A percentile compares a stretch with the other conserved stretches of the same genome.
Conservation (phyloP, 2,329 filamentous ascomycete genomes). For the Colletotrichum acutatum region DNA sequence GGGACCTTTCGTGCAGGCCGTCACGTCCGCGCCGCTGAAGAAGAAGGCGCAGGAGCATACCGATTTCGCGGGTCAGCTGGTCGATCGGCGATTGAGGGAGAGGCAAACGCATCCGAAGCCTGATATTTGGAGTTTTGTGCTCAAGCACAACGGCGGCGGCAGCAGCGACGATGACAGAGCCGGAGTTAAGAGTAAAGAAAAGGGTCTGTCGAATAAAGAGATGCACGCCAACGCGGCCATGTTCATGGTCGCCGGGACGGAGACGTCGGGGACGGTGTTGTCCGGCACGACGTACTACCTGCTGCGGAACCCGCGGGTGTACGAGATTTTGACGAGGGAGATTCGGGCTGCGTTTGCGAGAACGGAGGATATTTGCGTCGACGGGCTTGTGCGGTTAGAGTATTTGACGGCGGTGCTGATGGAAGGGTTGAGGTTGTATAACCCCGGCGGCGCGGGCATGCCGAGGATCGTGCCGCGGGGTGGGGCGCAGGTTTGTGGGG, state of each 20-base stretch:
- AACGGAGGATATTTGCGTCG: constrained; percentile 52
- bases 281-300: constrained; percentile 54
- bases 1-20: constrained; percentile 16
- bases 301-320: constrained; percentile 41
- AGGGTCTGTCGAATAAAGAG: background rate
- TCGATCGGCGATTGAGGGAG: constrained; percentile 16
- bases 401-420: constrained; percentile 55
- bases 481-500: constrained; percentile 46
- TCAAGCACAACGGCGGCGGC: background rate
- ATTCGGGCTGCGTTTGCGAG: constrained; percentile 49
- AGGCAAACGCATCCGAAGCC: constrained; percentile 17
- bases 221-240: constrained; percentile 36
- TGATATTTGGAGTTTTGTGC: constrained; percentile 32
- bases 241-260: constrained; percentile 52
- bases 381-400: constrained; percentile 40
- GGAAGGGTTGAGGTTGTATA: constrained; percentile 50
- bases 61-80: constrained; percentile 17
- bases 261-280: constrained; percentile 58
- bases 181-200: background rate
- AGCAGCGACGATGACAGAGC: no score
- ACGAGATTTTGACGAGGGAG: constrained; percentile 48
- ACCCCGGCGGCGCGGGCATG: constrained; percentile 40
- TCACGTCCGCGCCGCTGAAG: constrained; percentile 18
- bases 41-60: constrained; percentile 28
- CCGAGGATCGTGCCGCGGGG: constrained; percentile 44